These are phyloP conservation scores for Glycine latifolia DNA, from an alignment of 306 rosid genomes.

Conservation along the genomic window DNA sequence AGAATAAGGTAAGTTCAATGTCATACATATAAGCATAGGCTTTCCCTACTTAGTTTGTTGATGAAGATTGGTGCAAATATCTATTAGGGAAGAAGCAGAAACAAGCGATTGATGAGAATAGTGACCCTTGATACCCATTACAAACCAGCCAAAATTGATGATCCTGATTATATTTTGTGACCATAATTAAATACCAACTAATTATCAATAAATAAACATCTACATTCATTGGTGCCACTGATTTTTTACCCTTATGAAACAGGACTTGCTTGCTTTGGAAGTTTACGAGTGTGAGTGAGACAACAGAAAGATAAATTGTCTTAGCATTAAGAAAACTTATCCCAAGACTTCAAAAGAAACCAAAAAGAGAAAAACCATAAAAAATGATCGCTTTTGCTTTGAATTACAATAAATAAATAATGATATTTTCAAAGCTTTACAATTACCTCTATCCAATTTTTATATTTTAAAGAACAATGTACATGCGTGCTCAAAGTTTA, in stretches of 20 bases:
- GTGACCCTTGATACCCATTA: background rate
- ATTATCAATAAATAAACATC: constrained; percentile 5
- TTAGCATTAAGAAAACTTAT: constrained; percentile 14
- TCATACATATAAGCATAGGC: background rate
- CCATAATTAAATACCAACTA: background rate
- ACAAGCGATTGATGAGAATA: constrained; percentile 32
- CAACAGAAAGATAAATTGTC: background rate
- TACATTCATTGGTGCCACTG: background rate
- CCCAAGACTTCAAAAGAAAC: constrained; percentile 6
- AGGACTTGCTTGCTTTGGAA: too few species aligned
- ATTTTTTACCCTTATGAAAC: background rate
- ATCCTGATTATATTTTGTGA: constrained; percentile 12
- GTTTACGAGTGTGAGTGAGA: background rate
- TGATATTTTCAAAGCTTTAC: constrained; percentile 16
- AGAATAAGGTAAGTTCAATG: too few species aligned
- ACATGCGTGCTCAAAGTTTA: background rate
- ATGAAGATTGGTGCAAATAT: background rate
- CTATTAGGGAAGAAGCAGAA: background rate
- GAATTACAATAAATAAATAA: background rate
- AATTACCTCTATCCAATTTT: background rate
- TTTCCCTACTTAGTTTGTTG: background rate
- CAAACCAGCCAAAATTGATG: constrained; percentile 6
- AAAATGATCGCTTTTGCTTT: constrained; percentile 11
- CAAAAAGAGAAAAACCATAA: background rate
- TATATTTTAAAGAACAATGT: constrained; percentile 8